Evolutionary conservation across 2,329 filamentous ascomycete species (phyloP).

Genomic region (Ceratocystis harringtonii): DNA sequence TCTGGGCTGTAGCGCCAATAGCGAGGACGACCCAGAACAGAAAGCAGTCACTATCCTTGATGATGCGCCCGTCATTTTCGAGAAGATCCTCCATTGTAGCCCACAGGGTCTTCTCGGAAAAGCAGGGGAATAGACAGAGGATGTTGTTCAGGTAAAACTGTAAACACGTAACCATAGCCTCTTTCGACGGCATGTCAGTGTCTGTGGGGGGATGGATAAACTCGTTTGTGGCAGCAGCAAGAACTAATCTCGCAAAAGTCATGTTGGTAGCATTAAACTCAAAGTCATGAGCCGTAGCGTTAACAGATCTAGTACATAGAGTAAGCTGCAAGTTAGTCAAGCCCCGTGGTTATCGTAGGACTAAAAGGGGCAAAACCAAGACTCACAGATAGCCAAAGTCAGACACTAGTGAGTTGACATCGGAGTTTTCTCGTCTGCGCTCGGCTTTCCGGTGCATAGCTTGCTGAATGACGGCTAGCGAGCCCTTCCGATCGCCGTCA

Average conservation of each 20-base stretch:
- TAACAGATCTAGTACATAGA: slow-evolving; percentile 52
- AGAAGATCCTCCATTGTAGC: slow-evolving; percentile 72
- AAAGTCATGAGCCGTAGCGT: slow-evolving; percentile 87
- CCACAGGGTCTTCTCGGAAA: slow-evolving; percentile 65
- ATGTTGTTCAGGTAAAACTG: slow-evolving; percentile 77
- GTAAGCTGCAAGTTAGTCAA: background rate
- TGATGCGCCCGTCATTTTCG: slow-evolving; percentile 45
- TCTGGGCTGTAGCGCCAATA: slow-evolving; percentile 61
- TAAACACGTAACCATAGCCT: slow-evolving; percentile 36
- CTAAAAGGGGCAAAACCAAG: background rate
- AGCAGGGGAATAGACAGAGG: slow-evolving; percentile 65
- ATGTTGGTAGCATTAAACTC: slow-evolving; percentile 77
- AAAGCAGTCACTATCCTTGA: slow-evolving; percentile 63
- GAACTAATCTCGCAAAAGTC: slow-evolving; percentile 77
- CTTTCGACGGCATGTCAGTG: slow-evolving; percentile 48
- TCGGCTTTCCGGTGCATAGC: slow-evolving; percentile 51
- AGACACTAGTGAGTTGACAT: slow-evolving; percentile 82
- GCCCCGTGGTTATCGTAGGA: background rate
- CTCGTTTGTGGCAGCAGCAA: slow-evolving; percentile 68
- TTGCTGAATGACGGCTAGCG: slow-evolving; percentile 44
- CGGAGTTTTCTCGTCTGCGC: slow-evolving; percentile 57
- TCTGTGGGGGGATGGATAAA: slow-evolving; percentile 46
- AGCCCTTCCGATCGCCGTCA: slow-evolving; percentile 45
- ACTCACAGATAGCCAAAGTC: slow-evolving; percentile 81
- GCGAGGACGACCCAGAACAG: slow-evolving; percentile 80